Evolutionary conservation across 2,329 filamentous ascomycete genomes (phyloP), one percentile per base, ranked within the genome.

Genomic region (Tolypocladium tropicale): DNA sequence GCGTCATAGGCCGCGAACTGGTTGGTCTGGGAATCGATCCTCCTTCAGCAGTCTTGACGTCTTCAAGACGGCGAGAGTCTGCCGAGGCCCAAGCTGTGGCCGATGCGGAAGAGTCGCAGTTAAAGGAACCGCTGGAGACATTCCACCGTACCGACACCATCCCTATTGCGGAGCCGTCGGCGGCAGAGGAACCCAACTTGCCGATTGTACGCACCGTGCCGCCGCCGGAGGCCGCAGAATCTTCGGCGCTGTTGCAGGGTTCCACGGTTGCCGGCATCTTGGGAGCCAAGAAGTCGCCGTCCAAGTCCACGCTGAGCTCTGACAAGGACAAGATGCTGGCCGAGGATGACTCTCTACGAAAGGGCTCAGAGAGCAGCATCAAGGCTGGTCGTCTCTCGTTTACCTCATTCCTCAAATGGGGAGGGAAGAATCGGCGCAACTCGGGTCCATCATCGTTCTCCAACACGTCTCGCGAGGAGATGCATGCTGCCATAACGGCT

Each of bases 391-490:
- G 73, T 23, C 64, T 77, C 34, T 79, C 86, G 0, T 88, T 91
- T 77, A 82, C 84, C 4, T 85, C 88, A 0, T 81, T 96, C 37
- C 90, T 96, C 71, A 83, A 82, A 64, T 87, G 87, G 69, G 82
- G 82, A 32, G 78, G 76, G 72, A 76, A 81, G 77, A 77, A 76
- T 69, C 76, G 80, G 73, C 71, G 83, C 70, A 67, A 74, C 67
- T 71, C 80, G 67, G 59, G 77, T 67, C 79, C 87, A 4, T 88
- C 89, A 0, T 91, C 92, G n/a, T 94, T 95, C 67, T 91, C 90
- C 5, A 96, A 96, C 65, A 89, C 90, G 0, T 96, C 92, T 1
- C 82, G 91, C 60, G 92, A 96, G 65, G 95, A 92, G 18, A 93
- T 96, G 77, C 73, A 76, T 52, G 71, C 70, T 14, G 68, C 63